Evolutionary conservation across 345 rosid species (phyloP), one percentile per base, ranked within the genome.

Genomic region (Syzygium aqueum): DNA sequence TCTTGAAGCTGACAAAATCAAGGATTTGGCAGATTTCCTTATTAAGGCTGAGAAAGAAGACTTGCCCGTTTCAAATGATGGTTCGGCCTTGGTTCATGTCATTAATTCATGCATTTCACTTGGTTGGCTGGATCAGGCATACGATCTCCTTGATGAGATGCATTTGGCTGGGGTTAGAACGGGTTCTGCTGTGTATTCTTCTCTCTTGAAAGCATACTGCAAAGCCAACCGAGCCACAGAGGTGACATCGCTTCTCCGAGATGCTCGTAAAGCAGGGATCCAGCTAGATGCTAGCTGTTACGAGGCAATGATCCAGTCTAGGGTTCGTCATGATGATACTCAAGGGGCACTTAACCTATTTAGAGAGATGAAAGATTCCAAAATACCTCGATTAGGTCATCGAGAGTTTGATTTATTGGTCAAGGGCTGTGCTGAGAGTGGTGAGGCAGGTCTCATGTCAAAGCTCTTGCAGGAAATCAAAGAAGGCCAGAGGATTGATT

Each of bases 111-210:
- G 99, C 91, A 95, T 97, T 88, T 92, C 98, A 85, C 91, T 95
- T 50, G 98, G 93, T 67, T 95, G 96, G 99, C 92, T 97, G 88
- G 98, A 96, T 89, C 93, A 94, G 90, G 98, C 98, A 9, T 97
- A 97, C 88, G 99, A 97, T 90, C 94, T 97, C 88, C 95, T 97
- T 50, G 98, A 97, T 77, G 99, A 97, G 90, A 95, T 96, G 96
- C 94, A 95, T 84, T 87, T 94, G 87, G 92, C 95, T 89, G 98
- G 98, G 84, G 92, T 93, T 78, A 93, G 95, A 92, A 91, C 93
- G 1, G 88, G 94, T 89, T 92, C 99, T 87, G 92, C 95, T n/a
- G 89, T 93, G 43, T 97, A 96, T 88, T 87, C 93, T 33, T 94
- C 95, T 16, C 97, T 97, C 63, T 88, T 97, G 77, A 94, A 91